These are phyloP conservation scores for Pelargonium fulgidum DNA, from an alignment of 441 rosid genomes.

Conservation along the genomic window DNA sequence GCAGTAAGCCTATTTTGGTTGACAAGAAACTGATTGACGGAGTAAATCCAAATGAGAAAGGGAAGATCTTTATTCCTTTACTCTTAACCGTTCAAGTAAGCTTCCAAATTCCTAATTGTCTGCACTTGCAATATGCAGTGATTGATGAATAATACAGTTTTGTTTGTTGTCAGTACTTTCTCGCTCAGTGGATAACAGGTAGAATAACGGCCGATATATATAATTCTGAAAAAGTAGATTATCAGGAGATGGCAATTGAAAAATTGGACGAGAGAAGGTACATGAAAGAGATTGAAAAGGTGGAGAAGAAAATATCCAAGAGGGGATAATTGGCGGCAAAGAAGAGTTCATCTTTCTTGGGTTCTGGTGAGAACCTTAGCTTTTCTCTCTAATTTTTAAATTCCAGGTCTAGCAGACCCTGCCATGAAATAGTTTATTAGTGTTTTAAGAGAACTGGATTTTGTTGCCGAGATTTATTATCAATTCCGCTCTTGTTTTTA, in stretches of 20 bases:
- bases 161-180: not conserved
- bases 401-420: no score
- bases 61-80: slow-evolving; percentile 39
- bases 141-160: no score
- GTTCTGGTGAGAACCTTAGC: not conserved
- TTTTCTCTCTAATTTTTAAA: not conserved
- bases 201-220: not conserved
- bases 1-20: slow-evolving; percentile 44
- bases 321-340: not conserved
- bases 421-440: no score
- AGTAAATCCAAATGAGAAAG: slow-evolving; percentile 39
- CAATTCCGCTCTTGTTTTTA: no score
- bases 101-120: slow-evolving; percentile 9
- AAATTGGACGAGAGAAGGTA: slow-evolving; percentile 1
- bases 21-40: slow-evolving; percentile 85
- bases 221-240: not conserved
- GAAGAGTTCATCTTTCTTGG: not conserved
- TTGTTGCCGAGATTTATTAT: no score
- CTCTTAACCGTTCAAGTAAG: slow-evolving; percentile 42
- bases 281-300: not conserved
- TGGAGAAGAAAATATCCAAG: not conserved
- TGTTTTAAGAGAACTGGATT: no score
- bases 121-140: no score
- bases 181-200: not conserved
- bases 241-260: slow-evolving; percentile 2